Conservation (phyloP, 305 asterid species). For the Coffea humblotiana region DNA sequence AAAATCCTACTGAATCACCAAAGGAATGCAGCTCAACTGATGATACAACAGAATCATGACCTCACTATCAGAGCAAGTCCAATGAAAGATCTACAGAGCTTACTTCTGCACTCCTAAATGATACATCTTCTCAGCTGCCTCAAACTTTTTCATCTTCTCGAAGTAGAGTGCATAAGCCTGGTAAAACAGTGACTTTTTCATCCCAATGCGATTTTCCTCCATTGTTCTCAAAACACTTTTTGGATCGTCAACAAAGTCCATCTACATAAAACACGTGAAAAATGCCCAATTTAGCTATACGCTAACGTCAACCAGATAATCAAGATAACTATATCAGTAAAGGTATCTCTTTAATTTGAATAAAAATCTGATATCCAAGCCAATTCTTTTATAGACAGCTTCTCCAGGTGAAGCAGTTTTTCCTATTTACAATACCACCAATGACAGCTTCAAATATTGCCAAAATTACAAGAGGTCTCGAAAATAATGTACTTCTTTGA, state of each 20-base stretch:
- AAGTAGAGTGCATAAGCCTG: slow-evolving; percentile 87
- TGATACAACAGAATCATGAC: not conserved
- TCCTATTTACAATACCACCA: too few species aligned
- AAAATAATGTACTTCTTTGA: too few species aligned
- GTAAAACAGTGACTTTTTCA: slow-evolving; percentile 71
- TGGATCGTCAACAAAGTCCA: slow-evolving; percentile 90
- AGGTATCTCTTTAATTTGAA: not conserved
- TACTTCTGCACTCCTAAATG: slow-evolving; percentile 83
- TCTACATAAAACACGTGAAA: slow-evolving; percentile 34
- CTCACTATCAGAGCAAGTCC: not conserved
- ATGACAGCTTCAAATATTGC: too few species aligned
- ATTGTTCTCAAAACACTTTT: slow-evolving; percentile 59
- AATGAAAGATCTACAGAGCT: slow-evolving; percentile 26
- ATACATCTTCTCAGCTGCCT: slow-evolving; percentile 77
- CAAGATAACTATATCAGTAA: not conserved
- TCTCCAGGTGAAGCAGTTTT: too few species aligned
- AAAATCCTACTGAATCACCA: too few species aligned
- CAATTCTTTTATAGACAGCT: too few species aligned
- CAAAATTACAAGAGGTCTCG: too few species aligned
- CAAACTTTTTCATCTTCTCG: slow-evolving; percentile 81
- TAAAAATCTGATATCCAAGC: not conserved
- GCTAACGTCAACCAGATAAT: not conserved
- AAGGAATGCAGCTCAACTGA: too few species aligned
- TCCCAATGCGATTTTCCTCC: slow-evolving; percentile 72
- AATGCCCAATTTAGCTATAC: not conserved